Conservation (phyloP, 768 basidiomycete genomes). For the Mycena metata region DNA sequence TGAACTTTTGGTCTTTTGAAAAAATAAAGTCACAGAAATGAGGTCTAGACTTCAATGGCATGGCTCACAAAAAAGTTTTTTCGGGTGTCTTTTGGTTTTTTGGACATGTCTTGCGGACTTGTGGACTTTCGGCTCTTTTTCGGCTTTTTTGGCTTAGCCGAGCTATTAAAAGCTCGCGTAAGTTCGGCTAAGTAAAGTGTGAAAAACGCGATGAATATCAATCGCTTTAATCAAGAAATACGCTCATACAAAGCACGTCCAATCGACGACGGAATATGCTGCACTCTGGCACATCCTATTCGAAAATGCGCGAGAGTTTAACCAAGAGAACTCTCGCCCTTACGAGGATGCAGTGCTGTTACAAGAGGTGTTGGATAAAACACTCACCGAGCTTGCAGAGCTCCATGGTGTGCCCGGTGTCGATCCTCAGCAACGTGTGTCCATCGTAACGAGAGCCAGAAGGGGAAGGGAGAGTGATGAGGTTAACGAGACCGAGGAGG, state of each 20-base stretch:
- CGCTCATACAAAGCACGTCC: background rate
- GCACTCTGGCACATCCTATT: slow-evolving; percentile 15
- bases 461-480: background rate
- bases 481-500: background rate
- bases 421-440: background rate
- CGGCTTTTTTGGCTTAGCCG: too few relatives aligned
- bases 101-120: too few relatives aligned
- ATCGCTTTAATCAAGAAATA: slow-evolving; percentile 11
- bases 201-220: too few relatives aligned
- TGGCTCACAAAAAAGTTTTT: too few relatives aligned
- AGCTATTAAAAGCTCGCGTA: too few relatives aligned
- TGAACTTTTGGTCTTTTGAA: too few relatives aligned
- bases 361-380: slow-evolving; percentile 3
- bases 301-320: slow-evolving; percentile 7
- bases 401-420: background rate
- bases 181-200: too few relatives aligned
- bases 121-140: too few relatives aligned
- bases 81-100: too few relatives aligned
- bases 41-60: too few relatives aligned
- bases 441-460: background rate
- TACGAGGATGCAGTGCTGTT: slow-evolving; percentile 1
- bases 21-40: too few relatives aligned
- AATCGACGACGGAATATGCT: slow-evolving; percentile 8
- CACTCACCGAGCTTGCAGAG: background rate
- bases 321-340: background rate